These are phyloP conservation scores for Chamaenerion angustifolium DNA, from an alignment of 345 rosid genomes.

Conservation along the genomic window DNA sequence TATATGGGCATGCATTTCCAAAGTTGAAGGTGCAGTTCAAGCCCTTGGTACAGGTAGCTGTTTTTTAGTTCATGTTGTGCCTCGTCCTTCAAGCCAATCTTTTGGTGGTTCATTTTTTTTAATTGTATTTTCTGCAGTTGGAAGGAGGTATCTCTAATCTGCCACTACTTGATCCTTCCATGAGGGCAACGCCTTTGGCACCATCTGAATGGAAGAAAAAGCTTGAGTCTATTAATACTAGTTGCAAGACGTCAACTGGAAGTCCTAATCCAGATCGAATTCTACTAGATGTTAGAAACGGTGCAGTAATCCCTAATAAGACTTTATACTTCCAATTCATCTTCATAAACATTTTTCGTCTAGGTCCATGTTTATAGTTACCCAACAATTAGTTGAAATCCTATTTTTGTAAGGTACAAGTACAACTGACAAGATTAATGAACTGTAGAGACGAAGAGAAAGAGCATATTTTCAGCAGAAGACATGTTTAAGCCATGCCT, in stretches of 20 bases:
- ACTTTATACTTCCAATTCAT: neutral
- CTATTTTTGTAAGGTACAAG: no score
- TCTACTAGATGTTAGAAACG: constrained; percentile 77
- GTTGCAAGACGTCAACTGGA: constrained; percentile 14
- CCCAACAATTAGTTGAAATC: no score
- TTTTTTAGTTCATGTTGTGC: neutral
- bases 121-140: constrained; percentile 24
- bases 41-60: constrained; percentile 80
- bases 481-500: no score
- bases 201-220: constrained; percentile 80
- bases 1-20: constrained; percentile 72
- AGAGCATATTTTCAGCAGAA: no score
- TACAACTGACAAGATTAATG: no score
- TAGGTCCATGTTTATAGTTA: no score
- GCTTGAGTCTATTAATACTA: constrained; percentile 27
- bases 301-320: constrained; percentile 19
- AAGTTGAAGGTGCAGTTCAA: constrained; percentile 74
- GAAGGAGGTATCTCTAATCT: constrained; percentile 79
- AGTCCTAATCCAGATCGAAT: constrained; percentile 23
- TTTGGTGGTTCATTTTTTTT: neutral
- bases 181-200: constrained; percentile 59
- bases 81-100: neutral
- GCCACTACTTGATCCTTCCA: constrained; percentile 58
- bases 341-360: no score
- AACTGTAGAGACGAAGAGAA: no score